Percentiles rank a stretch among this genome's conserved stretches.
These are phyloP conservation scores for Penstemon newberryi DNA, from an alignment of 257 asterid genomes.

Conservation along the genomic window DNA sequence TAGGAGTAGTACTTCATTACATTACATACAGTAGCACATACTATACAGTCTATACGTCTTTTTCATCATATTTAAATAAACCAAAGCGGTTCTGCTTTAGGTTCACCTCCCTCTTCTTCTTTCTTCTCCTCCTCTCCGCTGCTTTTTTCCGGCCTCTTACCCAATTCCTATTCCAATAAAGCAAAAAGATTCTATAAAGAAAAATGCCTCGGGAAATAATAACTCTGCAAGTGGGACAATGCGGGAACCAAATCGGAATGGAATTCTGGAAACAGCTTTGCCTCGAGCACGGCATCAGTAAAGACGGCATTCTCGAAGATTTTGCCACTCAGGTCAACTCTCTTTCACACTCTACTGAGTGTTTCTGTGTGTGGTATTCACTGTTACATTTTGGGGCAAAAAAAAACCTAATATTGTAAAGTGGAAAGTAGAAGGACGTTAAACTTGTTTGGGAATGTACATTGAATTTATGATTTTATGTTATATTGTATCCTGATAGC, in stretches of 20 bases:
- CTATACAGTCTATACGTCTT: too few species aligned
- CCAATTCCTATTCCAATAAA: too few species aligned
- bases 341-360: background rate
- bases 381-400: background rate
- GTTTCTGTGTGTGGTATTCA: background rate
- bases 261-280: conserved; percentile 99
- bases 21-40: too few species aligned
- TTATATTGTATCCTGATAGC: background rate
- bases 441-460: too few species aligned
- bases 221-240: conserved; percentile 96
- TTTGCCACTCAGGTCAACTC: conserved; percentile 85
- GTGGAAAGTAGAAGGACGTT: too few species aligned
- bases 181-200: too few species aligned
- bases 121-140: too few species aligned
- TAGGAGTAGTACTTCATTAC: too few species aligned
- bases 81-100: too few species aligned
- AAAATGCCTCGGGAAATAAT: conserved; percentile 96
- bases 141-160: too few species aligned
- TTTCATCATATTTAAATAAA: too few species aligned
- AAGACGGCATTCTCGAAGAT: conserved; percentile 96
- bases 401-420: background rate
- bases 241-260: conserved; percentile 99
- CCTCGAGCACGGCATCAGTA: conserved; percentile 97
- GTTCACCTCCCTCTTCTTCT: too few species aligned
- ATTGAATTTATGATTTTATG: background rate